Conservation (phyloP, 2,329 filamentous ascomycete genomes). For the Colletotrichum tropicale region DNA sequence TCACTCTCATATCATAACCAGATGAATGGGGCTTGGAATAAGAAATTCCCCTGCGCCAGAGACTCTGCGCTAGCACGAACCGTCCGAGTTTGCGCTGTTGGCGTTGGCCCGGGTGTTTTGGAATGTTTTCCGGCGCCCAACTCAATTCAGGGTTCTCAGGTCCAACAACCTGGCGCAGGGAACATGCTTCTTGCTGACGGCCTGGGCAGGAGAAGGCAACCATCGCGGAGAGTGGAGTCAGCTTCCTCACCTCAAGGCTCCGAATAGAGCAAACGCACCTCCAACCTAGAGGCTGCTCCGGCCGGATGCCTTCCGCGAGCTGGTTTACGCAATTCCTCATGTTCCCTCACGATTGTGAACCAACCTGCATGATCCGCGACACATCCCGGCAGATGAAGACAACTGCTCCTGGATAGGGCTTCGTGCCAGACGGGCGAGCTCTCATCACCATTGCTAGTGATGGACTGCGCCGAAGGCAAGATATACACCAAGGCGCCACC, state of each 20-base stretch:
- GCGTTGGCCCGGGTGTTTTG: slow-evolving; percentile 2
- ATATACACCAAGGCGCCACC: neutral
- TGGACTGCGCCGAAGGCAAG: neutral
- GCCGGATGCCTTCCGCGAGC: neutral
- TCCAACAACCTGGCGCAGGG: slow-evolving; percentile 13
- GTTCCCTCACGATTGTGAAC: neutral
- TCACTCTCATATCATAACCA: neutral
- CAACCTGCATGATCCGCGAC: neutral
- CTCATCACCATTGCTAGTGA: neutral
- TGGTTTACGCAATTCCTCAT: neutral
- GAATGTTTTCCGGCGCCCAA: neutral
- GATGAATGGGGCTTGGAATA: neutral
- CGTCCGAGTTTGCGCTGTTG: neutral
- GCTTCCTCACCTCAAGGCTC: neutral
- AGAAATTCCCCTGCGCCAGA: neutral
- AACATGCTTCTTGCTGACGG: neutral
- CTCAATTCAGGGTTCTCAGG: neutral
- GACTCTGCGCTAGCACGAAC: neutral
- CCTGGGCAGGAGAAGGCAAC: neutral
- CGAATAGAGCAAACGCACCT: neutral
- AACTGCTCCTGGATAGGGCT: neutral
- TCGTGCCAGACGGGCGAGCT: neutral
- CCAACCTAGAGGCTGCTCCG: neutral
- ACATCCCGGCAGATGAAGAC: neutral
- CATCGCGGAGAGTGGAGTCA: slow-evolving; percentile 8